Evolutionary conservation across 2,329 filamentous ascomycete genomes (phyloP).

Genomic region (Myriosclerotinia scirpicola): DNA sequence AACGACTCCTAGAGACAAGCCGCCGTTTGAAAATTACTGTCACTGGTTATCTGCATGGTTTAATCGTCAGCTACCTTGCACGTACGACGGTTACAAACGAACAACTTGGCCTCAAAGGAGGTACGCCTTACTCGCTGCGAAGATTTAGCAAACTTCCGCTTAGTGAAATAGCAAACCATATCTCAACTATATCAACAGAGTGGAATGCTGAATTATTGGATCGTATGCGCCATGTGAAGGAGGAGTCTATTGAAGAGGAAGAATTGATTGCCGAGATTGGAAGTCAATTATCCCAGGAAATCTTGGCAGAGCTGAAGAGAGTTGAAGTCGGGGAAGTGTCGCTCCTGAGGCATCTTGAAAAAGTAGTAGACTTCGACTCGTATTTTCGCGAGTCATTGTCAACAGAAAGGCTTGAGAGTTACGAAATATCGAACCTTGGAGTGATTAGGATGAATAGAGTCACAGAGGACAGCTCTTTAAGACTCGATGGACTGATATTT

Average conservation of each 20-base stretch:
- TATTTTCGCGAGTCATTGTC: not conserved
- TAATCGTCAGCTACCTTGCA: conserved; percentile 30
- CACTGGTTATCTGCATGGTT: conserved; percentile 32
- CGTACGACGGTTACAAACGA: conserved; percentile 12
- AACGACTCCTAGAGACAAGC: conserved; percentile 18
- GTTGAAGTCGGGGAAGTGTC: conserved; percentile 13
- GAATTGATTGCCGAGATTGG: conserved; percentile 23
- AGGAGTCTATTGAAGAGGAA: conserved; percentile 21
- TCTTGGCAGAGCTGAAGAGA: conserved; percentile 24
- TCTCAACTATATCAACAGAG: conserved; percentile 24
- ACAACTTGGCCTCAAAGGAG: conserved; percentile 11
- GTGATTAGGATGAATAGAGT: conserved; percentile 23
- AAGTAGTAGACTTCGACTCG: not conserved
- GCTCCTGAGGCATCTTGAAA: not conserved
- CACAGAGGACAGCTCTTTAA: not conserved
- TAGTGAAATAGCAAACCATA: conserved; percentile 33
- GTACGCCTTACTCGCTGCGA: conserved; percentile 33
- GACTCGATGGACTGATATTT: conserved; percentile 30
- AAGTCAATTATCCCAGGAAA: conserved; percentile 21
- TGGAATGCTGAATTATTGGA: conserved; percentile 20
- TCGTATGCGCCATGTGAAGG: conserved; percentile 7
- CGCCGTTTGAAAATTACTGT: conserved; percentile 27
- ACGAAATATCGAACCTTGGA: conserved; percentile 36
- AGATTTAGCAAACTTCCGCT: conserved; percentile 25
- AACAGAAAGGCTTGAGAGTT: not conserved